Evolutionary conservation across 2,329 filamentous ascomycete species (phyloP).

Genomic region (Aspergillus sp.): DNA sequence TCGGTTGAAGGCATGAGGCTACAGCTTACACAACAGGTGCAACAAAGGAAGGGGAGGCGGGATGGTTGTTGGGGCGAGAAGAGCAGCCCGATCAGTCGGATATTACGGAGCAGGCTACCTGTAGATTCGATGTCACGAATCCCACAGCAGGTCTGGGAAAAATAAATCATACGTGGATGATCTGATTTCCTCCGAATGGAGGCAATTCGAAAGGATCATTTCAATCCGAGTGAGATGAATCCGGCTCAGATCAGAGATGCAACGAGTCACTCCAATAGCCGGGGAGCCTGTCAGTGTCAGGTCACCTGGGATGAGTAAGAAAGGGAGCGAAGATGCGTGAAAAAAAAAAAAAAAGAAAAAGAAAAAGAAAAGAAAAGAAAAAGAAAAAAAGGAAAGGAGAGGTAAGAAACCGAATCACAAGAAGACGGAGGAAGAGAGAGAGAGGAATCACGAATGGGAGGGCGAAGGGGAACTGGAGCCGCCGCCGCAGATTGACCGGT

Average conservation of each 20-base stretch:
- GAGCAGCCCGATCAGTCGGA: slow-evolving; percentile 2
- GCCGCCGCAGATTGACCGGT: slow-evolving; percentile 25
- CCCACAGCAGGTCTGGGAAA: neutral
- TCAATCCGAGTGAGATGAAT: neutral
- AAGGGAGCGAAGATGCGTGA: neutral
- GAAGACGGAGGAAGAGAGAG: neutral
- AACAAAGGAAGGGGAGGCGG: neutral
- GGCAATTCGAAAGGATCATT: neutral
- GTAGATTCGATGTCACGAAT: neutral
- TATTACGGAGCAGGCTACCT: neutral
- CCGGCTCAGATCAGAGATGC: neutral
- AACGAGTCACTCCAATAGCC: neutral
- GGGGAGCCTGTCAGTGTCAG: slow-evolving; percentile 1
- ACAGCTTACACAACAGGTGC: slow-evolving; percentile 5
- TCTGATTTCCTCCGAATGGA: neutral
- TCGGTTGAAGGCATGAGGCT: slow-evolving; percentile 1
- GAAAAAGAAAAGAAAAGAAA: too few relatives aligned
- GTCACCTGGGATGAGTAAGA: slow-evolving; percentile 8
- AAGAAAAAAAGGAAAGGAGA: slow-evolving; percentile 6
- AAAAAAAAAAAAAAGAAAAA: slow-evolving; percentile 2
- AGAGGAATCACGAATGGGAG: slow-evolving; percentile 14
- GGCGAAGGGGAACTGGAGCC: slow-evolving; percentile 20
- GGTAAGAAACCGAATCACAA: neutral
- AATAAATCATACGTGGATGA: neutral
- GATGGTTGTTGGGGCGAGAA: neutral